Evolutionary conservation across 2,329 filamentous ascomycete genomes (phyloP).

Genomic region (Raffaelea deltoideospora): DNA sequence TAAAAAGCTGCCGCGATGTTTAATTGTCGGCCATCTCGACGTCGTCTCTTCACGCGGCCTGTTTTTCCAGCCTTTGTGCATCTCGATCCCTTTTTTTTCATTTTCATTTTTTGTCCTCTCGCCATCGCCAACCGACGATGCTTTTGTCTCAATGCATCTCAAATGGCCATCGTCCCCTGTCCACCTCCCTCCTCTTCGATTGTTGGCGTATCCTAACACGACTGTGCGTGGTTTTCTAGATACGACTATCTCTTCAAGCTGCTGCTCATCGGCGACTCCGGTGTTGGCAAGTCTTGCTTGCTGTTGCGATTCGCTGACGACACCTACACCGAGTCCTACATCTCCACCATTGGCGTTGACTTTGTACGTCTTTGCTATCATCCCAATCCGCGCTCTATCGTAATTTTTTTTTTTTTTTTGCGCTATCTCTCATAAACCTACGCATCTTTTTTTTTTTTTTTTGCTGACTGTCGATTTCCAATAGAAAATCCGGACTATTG

Average conservation of each 20-base stretch:
- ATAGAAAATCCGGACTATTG: constrained; percentile 99
- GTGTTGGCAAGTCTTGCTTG: constrained; percentile 99
- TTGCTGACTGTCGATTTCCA: constrained; percentile 3
- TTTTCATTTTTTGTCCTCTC: background rate
- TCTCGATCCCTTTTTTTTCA: too few relatives aligned
- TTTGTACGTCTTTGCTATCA: constrained; percentile 62
- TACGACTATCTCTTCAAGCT: constrained; percentile 99
- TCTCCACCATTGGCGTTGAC: constrained; percentile 98
- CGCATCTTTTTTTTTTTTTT: background rate
- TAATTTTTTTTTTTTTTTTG: too few relatives aligned
- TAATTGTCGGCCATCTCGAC: too few relatives aligned
- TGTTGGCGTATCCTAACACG: background rate
- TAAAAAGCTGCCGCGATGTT: too few relatives aligned
- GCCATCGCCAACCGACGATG: too few relatives aligned
- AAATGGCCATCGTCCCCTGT: background rate
- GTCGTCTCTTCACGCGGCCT: too few relatives aligned
- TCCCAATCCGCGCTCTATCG: background rate
- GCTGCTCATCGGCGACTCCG: constrained; percentile 98
- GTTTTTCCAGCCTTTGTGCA: too few relatives aligned
- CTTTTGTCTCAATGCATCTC: background rate
- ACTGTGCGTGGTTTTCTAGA: constrained; percentile 48
- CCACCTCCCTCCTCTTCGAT: background rate
- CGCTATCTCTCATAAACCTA: too few relatives aligned
- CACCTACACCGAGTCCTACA: constrained; percentile 99
- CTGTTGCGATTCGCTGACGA: constrained; percentile 96